Percentiles rank a stretch among this genome's conserved stretches.
Evolutionary conservation across 208 protist species (phyloP).

Genomic region (Trypanosoma rangeli): DNA sequence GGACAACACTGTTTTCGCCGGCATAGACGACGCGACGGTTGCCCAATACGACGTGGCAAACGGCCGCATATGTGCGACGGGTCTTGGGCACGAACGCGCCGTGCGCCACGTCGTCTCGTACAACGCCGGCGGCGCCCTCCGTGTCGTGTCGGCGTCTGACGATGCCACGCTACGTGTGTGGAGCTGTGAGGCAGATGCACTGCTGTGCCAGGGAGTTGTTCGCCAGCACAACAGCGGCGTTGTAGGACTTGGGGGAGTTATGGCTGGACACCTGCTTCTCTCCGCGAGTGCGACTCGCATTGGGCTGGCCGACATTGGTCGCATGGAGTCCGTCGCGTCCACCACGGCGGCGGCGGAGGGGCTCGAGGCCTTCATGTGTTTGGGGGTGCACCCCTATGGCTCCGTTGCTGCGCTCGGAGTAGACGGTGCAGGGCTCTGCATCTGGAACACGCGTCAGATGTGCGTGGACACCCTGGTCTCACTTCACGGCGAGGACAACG

Average conservation of each 20-base stretch:
- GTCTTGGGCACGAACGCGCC: constrained; percentile 51
- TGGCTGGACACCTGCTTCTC: constrained; percentile 13
- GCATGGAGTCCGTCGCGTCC: constrained; percentile 17
- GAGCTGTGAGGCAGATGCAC: constrained; percentile 38
- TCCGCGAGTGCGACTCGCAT: constrained; percentile 14
- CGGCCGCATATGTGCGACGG: constrained; percentile 28
- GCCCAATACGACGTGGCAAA: constrained; percentile 38
- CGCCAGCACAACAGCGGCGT: constrained; percentile 26
- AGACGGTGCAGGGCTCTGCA: constrained; percentile 45
- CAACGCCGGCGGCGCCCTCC: constrained; percentile 3
- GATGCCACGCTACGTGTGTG: constrained; percentile 98
- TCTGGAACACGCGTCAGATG: constrained; percentile 93
- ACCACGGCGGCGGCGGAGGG: constrained; percentile 1
- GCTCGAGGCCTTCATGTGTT: constrained; percentile 9
- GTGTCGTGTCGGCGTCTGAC: constrained; percentile 95
- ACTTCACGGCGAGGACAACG: constrained; percentile 31
- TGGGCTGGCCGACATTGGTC: constrained; percentile 32
- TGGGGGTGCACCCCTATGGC: constrained; percentile 63
- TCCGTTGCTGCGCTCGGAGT: constrained; percentile 56
- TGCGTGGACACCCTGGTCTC: constrained; percentile 73
- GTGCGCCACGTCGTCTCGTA: constrained; percentile 45
- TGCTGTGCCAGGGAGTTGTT: constrained; percentile 19
- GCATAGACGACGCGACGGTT: constrained; percentile 28
- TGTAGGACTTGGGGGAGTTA: constrained; percentile 7
- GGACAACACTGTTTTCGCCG: constrained; percentile 27